These are phyloP conservation scores for Monascus purpureus DNA, from an alignment of 495 filamentous ascomycete genomes.

Conservation along the genomic window DNA sequence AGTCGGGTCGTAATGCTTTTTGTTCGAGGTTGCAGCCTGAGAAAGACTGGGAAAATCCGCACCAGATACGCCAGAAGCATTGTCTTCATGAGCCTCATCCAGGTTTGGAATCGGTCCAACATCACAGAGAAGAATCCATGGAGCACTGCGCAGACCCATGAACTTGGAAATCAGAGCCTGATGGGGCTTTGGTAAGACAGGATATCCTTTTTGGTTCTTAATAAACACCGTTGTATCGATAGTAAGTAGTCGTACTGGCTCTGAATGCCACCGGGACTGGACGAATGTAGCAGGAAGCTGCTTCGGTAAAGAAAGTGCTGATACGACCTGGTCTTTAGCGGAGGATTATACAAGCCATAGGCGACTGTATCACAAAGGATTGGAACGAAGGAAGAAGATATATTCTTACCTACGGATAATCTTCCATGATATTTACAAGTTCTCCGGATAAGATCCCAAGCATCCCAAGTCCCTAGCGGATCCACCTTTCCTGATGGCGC, in stretches of 20 bases:
- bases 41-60: slow-evolving; percentile 52
- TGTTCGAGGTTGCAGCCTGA: slow-evolving; percentile 39
- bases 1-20: slow-evolving; percentile 41
- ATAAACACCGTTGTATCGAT: slow-evolving; percentile 56
- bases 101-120: slow-evolving; percentile 52
- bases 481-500: slow-evolving; percentile 33
- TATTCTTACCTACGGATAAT: slow-evolving; percentile 71
- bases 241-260: slow-evolving; percentile 71
- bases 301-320: slow-evolving; percentile 70
- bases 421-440: slow-evolving; percentile 73
- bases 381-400: neutral
- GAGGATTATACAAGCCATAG: too few species aligned
- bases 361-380: too few species aligned
- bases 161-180: slow-evolving; percentile 66
- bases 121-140: slow-evolving; percentile 70
- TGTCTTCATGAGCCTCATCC: slow-evolving; percentile 23
- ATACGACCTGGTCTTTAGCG: neutral
- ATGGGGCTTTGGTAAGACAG: slow-evolving; percentile 67
- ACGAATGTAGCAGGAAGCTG: slow-evolving; percentile 58
- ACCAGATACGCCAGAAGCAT: slow-evolving; percentile 22
- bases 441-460: slow-evolving; percentile 78
- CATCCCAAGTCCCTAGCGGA: slow-evolving; percentile 73
- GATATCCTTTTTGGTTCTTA: slow-evolving; percentile 64
- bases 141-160: slow-evolving; percentile 66
- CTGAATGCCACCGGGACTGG: slow-evolving; percentile 85